Base-by-base conservation (phyloP, 345 rosid species). In the Linum lewisii region DNA sequence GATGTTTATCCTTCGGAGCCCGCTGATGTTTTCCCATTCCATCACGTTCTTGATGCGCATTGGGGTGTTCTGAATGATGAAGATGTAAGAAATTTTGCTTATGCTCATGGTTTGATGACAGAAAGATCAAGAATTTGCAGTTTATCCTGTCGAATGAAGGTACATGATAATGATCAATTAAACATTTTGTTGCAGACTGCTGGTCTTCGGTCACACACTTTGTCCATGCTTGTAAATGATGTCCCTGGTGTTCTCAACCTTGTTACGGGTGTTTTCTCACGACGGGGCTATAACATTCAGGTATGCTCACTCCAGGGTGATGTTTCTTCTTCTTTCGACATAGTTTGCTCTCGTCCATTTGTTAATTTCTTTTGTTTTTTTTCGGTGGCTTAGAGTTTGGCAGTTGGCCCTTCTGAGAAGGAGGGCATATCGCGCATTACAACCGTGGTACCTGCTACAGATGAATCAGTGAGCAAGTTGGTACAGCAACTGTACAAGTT, bases 1-100 rank as follows among this genome's bases (percentile, higher is more conserved):
- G 99, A 88, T 68, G 97, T 92, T 65, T 92, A 92, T 80, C 99
- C 99, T 21, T 87, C 86, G 73, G 97, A 89, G 69, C 79, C 84
- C 25, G 76, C 70, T 66, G 78, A 77, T 42, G 65, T 66, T 62
- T 69, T 79, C 68, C n/a, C 53, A 0, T 21, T 66, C 58, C 69
- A 77, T 69, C 90, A 81, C 66, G 77, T 92, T 71, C 99, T 92
- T 44, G 95, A 92, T 71, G 91, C 99, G 62, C 97, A 88, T 23
- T 92, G 97, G 99, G 99, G 99, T 42, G 81, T 81, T 68, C 95
- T 89, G 57, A 67, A 72, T 61, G 94, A 85, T 5, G 95, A 82
- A 64, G 99, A 92, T 76, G 99, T 92, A 83, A 81, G 91, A 71
- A 50, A 26, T 24, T 44, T 53, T 55, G 47, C 58, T 70, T 5